Base-by-base conservation (phyloP, 2,329 filamentous ascomycete species). In the Blumeriella jaapii region DNA sequence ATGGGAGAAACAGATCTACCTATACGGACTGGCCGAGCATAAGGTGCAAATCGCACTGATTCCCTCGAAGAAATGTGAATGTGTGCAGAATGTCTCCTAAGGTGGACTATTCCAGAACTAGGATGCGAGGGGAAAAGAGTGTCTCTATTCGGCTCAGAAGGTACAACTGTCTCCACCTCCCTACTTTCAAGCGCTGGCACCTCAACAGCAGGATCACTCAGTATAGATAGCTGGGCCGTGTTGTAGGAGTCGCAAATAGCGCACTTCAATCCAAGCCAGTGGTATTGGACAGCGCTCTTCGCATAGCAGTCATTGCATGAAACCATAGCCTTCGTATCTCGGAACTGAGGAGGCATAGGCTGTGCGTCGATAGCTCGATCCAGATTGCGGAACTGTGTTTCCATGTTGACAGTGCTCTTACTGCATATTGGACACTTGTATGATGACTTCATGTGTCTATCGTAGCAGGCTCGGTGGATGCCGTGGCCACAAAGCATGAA, bases 391-490 rank as follows among this genome's bases (percentile, higher is more conserved):
- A 96, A 98, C 49, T 93, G 82, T 23, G 83, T 74, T 54, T 95
- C 89, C 89, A 98, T 98, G 55, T 96, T 96, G 47, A 85, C 75
- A n/a, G 93, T 80, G 45, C 83, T 94, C 59, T 91, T 93, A 62
- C 81, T 93, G 68, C 91, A 98, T 31, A 95, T 86, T 1, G 89
- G 91, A 52, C 91, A 98, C 54, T 89, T 93, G 63, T 96, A 98
- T 5, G 87, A 93, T 3, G 76, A 78, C 50, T 79, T 78, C 66
- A 93, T 87, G 55, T 94, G 82, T 49, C 91, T 74, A 29, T 83
- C 74, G 54, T 93, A 91, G 60, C 91, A 98, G 39, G 74, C 74
- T 51, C 82, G 78, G 59, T 98, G 91, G 55, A 98, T 93, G 53
- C 89, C 93, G 57, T 98, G 91, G 2, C 91, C 91, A 57, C 91